Evolutionary conservation across 1,284 basidiomycete species (phyloP), one percentile per base, ranked within the genome.

Genomic region (Polyporus tsugae): DNA sequence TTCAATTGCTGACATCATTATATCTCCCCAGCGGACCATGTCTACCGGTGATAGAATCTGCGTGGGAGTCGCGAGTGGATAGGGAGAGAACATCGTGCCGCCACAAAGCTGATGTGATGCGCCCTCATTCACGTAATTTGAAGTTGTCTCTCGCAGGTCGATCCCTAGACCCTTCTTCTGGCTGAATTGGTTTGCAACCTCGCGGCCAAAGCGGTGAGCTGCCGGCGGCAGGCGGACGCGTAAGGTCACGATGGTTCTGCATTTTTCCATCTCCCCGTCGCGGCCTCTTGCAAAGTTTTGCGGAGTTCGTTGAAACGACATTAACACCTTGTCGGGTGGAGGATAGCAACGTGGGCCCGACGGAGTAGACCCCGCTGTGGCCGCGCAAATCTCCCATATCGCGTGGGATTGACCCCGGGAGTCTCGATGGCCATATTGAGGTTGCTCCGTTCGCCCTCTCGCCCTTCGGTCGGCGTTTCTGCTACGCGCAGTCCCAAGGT

Each of bases 21-120:
- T 29, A 64, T 60, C 62, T 64, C 58, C 66, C 62, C 73, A 89
- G 88, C 88, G 74, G 88, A 89, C 74, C 88, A 89, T 77, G 86
- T 89, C 66, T 89, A 89, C 77, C 88, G 87, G 78, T 89, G 79
- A 86, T 74, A 70, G 72, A 70, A 60, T 25, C 36, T 41, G 59
- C 29, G 57, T 68, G 68, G 67, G 65, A 61, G 36, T 63, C 46
- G 63, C 64, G 57, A 65, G 58, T 62, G 46, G 60, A 65, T 66
- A 65, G 70, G 52, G 64, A 65, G 63, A 67, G 67, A 65, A 70
- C 70, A 60, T 41, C 25, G 65, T 71, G 73, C 71, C 75, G 72
- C 75, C 72, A 74, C 75, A 69, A 73, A 70, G 73, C 67, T 67
- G 68, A 64, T 70, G 66, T 66, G 68, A 71, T 68, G 62, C 65